Base-by-base conservation (phyloP, 1,139 yeast genomes). In the Blastobotrys persicus region DNA sequence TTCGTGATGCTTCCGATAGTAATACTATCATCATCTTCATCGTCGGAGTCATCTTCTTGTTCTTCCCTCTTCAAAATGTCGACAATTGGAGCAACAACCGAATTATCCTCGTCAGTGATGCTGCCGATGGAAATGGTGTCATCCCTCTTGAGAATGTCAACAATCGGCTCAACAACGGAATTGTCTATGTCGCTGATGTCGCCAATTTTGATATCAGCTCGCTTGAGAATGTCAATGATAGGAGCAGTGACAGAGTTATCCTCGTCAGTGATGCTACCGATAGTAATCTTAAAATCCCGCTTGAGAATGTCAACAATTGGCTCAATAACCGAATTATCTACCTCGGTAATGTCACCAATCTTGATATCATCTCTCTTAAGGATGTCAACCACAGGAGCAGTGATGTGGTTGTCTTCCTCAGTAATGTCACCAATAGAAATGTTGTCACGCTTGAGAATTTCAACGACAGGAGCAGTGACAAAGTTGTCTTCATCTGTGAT, bases 301-400 rank as follows among this genome's bases (percentile, higher is more conserved):
- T 37, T 37, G 11, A 37, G 28, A 37, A 37, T 37, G 19, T 37
- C 41, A n/a, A 37, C 41, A 37, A 18, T 37, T 4, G 41, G 38
- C 4, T 19, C 38, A 4, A 34, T n/a, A 34, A 34, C 38, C 7
- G 38, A 34, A 14, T 34, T 34, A 13, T 34, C 38, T 6, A 14
- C 19, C 11, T 34, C 38, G 17, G 20, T 11, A n/a, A 34, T 14
- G n/a, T 34, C 38, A 16, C 38, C 17, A 19, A 16, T 34, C 17
- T 23, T 23, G 7, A 34, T 16, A 4, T 16, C n/a, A 4, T 19
- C 20, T 34, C 38, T 7, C 12, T 34, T 34, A 4, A 34, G 38
- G 20, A 34, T 34, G 17, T 34, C 38, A 9, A 34, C 38, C 4
- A 34, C 20, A 7, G 38, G 41, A 5, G 41, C 41, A 18, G 12